Evolutionary conservation across 805 yeast genomes (phyloP), one percentile per base, ranked within the genome.

Genomic region (Candida sphagnicola): DNA sequence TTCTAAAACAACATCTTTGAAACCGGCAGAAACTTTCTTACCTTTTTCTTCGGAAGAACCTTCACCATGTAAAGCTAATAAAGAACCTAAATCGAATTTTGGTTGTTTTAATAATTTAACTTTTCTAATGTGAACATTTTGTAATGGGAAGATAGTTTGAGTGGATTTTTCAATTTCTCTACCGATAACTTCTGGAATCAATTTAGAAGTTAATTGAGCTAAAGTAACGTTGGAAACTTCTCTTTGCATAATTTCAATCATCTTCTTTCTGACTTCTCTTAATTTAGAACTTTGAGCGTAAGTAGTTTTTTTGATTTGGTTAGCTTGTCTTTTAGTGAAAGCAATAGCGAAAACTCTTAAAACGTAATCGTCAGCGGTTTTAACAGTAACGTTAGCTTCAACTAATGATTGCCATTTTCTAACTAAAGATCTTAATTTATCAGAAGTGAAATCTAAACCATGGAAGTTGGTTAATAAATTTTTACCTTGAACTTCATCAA

Each of bases 381-480:
- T 90, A 65, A 89, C 97, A 59, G 98, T 89, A 61, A 90, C 97
- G 71, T 88, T 87, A 65, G 95, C 95, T 80, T 90, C 98, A 59
- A 90, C 95, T 73, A 91, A 79, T 54, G 96, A 82, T 80, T 90
- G 98, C 97, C 97, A 91, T 76, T 91, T 90, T 83, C 97, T 88
- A 52, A 90, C 97, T 72, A 91, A 80, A 44, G 97, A 90, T 78
- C 95, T 87, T 69, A 91, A 78, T 80, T 91, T 91, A 79, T 90
- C 97, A 54, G 95, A 78, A 65, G 98, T 90, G 84, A 91, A 90
- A 79, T 89, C 95, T 74, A 91, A 74, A 65, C 98, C 98, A 81
- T 90, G 97, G 95, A 90, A 91, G 95, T 91, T 91, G 80, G 98
- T 90, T 71, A 90, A 80, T 67, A 90, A 80, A 84, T 90, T 89